phyloP scores from a whole-genome alignment of 2,329 filamentous ascomycete genomes.

The Xylaria sp. region DNA sequence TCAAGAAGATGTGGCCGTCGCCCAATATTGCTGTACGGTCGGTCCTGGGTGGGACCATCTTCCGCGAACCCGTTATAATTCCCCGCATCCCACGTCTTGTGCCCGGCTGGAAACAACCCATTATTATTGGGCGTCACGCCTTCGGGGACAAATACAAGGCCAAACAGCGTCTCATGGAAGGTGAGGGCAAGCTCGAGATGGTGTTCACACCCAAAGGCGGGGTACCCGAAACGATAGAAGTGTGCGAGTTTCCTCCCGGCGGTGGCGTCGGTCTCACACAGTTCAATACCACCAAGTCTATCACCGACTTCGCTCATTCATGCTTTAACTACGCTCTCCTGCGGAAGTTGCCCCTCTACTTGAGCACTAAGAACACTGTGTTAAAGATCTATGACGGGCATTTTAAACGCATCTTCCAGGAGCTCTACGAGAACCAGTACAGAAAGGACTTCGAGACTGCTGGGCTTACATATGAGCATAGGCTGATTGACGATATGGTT shows the following conservation, averaged over 20 bases:
- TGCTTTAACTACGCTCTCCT: background rate
- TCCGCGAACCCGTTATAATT: background rate
- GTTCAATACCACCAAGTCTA: background rate
- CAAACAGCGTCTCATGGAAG: background rate
- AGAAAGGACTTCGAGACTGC: background rate
- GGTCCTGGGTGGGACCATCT: background rate
- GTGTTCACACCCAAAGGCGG: background rate
- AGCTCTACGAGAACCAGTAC: background rate
- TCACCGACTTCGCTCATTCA: background rate
- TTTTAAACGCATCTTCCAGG: background rate
- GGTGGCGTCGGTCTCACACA: background rate
- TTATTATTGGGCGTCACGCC: background rate
- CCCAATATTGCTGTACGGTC: background rate
- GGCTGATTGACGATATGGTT: background rate
- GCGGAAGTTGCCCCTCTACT: background rate
- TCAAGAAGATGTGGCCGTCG: background rate
- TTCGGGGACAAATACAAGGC: background rate
- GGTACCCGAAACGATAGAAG: background rate
- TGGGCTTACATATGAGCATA: background rate
- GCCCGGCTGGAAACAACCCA: background rate
- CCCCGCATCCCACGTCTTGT: background rate
- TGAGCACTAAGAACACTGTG: background rate
- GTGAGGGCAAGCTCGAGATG: background rate
- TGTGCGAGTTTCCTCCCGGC: background rate
- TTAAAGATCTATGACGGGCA: background rate